Conservation (phyloP, 2,329 filamentous ascomycete genomes). For the Paraconiothyrium brasiliense region DNA sequence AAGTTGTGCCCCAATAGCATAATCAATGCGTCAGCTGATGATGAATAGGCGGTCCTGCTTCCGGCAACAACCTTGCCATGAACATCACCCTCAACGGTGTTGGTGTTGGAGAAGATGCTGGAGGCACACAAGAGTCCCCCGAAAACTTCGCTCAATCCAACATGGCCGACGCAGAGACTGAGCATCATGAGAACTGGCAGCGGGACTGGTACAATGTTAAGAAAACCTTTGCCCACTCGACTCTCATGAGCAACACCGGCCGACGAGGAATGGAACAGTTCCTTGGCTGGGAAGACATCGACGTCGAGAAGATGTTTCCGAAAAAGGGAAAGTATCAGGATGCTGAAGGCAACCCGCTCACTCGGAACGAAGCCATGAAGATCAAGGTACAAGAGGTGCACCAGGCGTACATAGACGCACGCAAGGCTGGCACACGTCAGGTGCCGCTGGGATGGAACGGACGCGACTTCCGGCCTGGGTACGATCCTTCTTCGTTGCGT, state of each 20-base stretch:
- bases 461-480: not conserved
- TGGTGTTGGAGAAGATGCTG: not conserved
- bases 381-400: not conserved
- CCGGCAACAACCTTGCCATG: not conserved
- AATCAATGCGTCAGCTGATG: too few relatives aligned
- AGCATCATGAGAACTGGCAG: not conserved
- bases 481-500: not conserved
- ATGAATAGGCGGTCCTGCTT: not conserved
- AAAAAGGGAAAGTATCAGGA: too few relatives aligned
- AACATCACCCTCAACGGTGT: not conserved
- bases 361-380: not conserved
- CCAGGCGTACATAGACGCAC: not conserved
- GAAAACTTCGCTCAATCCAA: not conserved
- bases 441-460: not conserved
- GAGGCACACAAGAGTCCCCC: not conserved
- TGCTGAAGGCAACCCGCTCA: not conserved
- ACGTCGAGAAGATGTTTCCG: not conserved
- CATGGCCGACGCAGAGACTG: not conserved
- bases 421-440: not conserved
- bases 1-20: too few relatives aligned
- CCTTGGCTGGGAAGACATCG: not conserved
- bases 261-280: not conserved
- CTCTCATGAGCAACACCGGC: not conserved
- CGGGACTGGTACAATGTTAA: not conserved
- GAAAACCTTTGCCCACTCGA: not conserved